These are phyloP conservation scores for Vigna angularis DNA, from an alignment of 306 rosid genomes.

Conservation along the genomic window DNA sequence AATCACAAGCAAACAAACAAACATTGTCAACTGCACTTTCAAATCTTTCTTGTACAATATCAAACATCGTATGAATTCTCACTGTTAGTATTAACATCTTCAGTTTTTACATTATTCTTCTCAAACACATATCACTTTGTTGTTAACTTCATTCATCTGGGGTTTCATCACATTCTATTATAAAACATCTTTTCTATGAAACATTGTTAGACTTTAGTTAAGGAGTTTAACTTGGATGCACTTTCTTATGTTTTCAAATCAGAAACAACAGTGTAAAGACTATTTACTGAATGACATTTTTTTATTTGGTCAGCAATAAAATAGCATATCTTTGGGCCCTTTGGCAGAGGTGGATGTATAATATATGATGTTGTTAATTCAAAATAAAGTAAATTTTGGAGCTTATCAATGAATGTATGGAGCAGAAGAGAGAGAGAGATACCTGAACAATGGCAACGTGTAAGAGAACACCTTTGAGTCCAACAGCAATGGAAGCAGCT, in stretches of 20 bases:
- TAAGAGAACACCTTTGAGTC: conserved; percentile 86
- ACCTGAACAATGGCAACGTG: conserved; percentile 97
- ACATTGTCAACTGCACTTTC: conserved; percentile 51
- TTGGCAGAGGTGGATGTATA: conserved; percentile 25
- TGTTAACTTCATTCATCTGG: too few relatives aligned
- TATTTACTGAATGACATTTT: background rate
- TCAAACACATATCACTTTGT: background rate
- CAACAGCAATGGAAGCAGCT: conserved; percentile 96
- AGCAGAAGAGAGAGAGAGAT: conserved; percentile 41
- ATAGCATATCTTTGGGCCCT: conserved; percentile 49
- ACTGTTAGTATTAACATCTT: conserved; percentile 12
- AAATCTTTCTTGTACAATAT: conserved; percentile 49
- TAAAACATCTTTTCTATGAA: too few relatives aligned
- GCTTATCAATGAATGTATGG: conserved; percentile 46
- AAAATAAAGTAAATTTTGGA: conserved; percentile 41
- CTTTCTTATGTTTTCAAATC: background rate
- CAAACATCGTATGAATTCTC: conserved; percentile 38
- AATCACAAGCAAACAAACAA: conserved; percentile 42
- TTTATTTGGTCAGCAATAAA: conserved; percentile 40
- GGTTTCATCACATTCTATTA: too few relatives aligned
- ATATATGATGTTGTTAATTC: background rate
- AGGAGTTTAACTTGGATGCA: background rate
- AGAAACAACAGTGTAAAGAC: background rate
- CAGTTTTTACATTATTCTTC: background rate
- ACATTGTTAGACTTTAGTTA: background rate